Evolutionary conservation across 768 basidiomycete species (phyloP).

Genomic region (Agrocybe pediades): DNA sequence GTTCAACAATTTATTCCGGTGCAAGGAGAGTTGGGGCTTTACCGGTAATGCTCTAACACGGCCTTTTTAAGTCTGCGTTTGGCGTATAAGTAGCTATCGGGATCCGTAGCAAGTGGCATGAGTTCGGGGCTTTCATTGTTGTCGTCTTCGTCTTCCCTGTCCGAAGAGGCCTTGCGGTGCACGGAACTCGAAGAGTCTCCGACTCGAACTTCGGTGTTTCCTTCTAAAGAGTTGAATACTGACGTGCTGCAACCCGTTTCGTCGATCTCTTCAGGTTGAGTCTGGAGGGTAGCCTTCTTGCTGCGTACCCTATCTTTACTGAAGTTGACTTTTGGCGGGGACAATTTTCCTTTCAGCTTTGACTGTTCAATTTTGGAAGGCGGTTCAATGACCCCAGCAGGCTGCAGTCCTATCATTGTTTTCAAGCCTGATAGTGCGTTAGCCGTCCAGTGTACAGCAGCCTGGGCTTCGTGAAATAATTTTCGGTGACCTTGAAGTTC

Average conservation of each 20-base stretch:
- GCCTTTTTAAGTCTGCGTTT: slow-evolving; percentile 86
- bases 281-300: background rate
- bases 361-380: background rate
- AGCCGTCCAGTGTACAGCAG: background rate
- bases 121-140: background rate
- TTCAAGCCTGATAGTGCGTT: background rate
- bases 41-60: slow-evolving; percentile 82
- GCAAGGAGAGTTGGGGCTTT: slow-evolving; percentile 11
- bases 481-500: slow-evolving; percentile 74
- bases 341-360: background rate
- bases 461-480: slow-evolving; percentile 48
- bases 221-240: background rate
- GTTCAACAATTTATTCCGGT: background rate
- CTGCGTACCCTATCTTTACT: background rate
- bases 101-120: slow-evolving; percentile 44
- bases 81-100: slow-evolving; percentile 82
- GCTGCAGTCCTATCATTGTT: background rate
- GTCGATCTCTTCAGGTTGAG: background rate
- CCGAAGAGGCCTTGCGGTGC: background rate
- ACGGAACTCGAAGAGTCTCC: background rate
- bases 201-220: background rate
- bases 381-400: background rate
- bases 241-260: background rate
- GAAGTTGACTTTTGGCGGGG: background rate
- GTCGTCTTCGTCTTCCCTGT: slow-evolving; percentile 3